A percentile compares a stretch with the other conserved stretches of the same genome.
Evolutionary conservation across 768 basidiomycete genomes (phyloP).

Genomic region (Dendrothele bispora): DNA sequence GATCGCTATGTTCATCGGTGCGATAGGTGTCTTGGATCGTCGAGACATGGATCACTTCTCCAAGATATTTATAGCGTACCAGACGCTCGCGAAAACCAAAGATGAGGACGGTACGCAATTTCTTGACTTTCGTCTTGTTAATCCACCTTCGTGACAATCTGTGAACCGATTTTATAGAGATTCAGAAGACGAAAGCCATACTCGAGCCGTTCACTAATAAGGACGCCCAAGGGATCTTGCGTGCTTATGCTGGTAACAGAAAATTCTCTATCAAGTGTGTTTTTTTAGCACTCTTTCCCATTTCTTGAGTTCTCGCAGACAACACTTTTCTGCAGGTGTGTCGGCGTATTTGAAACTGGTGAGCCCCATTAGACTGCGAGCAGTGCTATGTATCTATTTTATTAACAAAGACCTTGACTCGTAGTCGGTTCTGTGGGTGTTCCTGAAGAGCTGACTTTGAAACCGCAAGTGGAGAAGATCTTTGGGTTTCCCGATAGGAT

Average conservation of each 20-base stretch:
- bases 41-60: slow-evolving; percentile 74
- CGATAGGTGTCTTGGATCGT: slow-evolving; percentile 70
- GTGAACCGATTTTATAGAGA: slow-evolving; percentile 25
- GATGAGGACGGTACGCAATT: slow-evolving; percentile 39
- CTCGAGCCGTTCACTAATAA: slow-evolving; percentile 57
- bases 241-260: slow-evolving; percentile 45
- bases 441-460: slow-evolving; percentile 59
- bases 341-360: slow-evolving; percentile 82
- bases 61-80: slow-evolving; percentile 58
- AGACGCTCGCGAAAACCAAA: slow-evolving; percentile 57
- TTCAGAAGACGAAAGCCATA: slow-evolving; percentile 35
- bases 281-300: neutral
- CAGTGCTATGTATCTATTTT: neutral
- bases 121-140: neutral
- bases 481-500: slow-evolving; percentile 66
- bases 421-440: slow-evolving; percentile 53
- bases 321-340: slow-evolving; percentile 39
- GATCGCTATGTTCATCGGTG: too few relatives aligned
- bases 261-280: slow-evolving; percentile 65
- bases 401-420: neutral
- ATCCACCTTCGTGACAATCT: neutral
- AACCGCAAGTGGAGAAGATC: slow-evolving; percentile 43
- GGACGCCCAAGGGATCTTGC: slow-evolving; percentile 50
- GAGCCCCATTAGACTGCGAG: too few relatives aligned
- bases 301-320: neutral